Evolutionary conservation across 2,329 filamentous ascomycete genomes (phyloP).

Genomic region (Ceratocystis colombiana): DNA sequence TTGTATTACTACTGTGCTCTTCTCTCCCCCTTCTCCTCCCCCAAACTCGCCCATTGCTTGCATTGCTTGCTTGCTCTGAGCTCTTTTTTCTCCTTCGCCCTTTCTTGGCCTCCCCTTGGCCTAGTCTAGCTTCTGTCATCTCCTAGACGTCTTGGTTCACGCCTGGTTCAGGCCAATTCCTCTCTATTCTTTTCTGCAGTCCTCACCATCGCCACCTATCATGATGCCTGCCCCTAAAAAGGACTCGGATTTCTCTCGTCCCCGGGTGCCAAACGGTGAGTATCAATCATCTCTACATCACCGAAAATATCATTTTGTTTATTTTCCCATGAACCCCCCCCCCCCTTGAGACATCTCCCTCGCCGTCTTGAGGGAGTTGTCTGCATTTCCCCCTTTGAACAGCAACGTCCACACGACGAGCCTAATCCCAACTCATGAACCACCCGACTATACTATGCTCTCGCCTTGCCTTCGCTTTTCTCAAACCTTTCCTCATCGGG

Average conservation of each 20-base stretch:
- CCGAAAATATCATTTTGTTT: slow-evolving; percentile 22
- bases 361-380: neutral
- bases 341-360: neutral
- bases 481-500: no score
- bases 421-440: neutral
- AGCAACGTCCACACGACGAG: neutral
- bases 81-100: neutral
- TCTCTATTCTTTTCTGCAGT: slow-evolving; percentile 16
- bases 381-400: neutral
- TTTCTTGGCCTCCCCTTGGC: neutral
- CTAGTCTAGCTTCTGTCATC: slow-evolving; percentile 13
- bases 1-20: neutral
- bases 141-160: slow-evolving; percentile 9
- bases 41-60: slow-evolving; percentile 16
- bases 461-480: neutral
- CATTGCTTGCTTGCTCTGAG: slow-evolving; percentile 18
- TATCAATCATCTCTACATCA: slow-evolving; percentile 12
- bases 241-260: slow-evolving; percentile 30
- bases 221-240: slow-evolving; percentile 37
- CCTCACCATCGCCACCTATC: slow-evolving; percentile 19
- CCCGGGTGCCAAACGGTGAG: slow-evolving; percentile 35
- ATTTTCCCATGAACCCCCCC: neutral
- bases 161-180: slow-evolving; percentile 2
- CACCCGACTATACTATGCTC: neutral
- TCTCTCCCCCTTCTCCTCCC: slow-evolving; percentile 2